Percentiles rank a stretch among this genome's conserved stretches.
Conservation (phyloP, 441 rosid genomes). For the Populus hybrid region DNA sequence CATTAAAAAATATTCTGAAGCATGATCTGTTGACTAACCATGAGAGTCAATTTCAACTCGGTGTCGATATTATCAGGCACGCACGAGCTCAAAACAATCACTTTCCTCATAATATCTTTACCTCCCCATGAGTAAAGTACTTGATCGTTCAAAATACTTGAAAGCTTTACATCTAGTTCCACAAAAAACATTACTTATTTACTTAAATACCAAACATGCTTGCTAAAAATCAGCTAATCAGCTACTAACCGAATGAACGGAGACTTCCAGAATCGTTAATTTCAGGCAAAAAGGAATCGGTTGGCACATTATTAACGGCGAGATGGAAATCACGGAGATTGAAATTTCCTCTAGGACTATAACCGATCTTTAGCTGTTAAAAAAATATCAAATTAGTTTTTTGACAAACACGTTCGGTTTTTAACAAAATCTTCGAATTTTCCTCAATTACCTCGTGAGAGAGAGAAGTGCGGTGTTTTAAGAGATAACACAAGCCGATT, state of each 20-base stretch:
- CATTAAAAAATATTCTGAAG: too few species aligned
- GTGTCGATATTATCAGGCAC: conserved; percentile 50
- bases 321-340: conserved; percentile 75
- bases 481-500: conserved; percentile 67
- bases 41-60: conserved; percentile 41
- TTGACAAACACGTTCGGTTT: not conserved
- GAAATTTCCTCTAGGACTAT: conserved; percentile 60
- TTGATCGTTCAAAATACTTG: conserved; percentile 59
- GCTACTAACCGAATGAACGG: conserved; percentile 37
- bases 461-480: conserved; percentile 44
- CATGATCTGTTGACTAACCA: conserved; percentile 40
- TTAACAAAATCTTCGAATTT: too few species aligned
- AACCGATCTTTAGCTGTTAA: conserved; percentile 60
- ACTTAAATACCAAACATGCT: not conserved
- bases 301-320: conserved; percentile 66
- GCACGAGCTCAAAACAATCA: conserved; percentile 61
- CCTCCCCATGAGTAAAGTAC: conserved; percentile 71
- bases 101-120: conserved; percentile 67
- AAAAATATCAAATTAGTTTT: not conserved
- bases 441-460: conserved; percentile 48
- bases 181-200: not conserved
- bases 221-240: not conserved
- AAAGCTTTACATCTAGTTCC: conserved; percentile 49
- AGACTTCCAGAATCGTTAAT: conserved; percentile 47
- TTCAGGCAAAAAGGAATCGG: conserved; percentile 59